Conservation (phyloP, 2,329 filamentous ascomycete genomes). For the Alternaria dauci region DNA sequence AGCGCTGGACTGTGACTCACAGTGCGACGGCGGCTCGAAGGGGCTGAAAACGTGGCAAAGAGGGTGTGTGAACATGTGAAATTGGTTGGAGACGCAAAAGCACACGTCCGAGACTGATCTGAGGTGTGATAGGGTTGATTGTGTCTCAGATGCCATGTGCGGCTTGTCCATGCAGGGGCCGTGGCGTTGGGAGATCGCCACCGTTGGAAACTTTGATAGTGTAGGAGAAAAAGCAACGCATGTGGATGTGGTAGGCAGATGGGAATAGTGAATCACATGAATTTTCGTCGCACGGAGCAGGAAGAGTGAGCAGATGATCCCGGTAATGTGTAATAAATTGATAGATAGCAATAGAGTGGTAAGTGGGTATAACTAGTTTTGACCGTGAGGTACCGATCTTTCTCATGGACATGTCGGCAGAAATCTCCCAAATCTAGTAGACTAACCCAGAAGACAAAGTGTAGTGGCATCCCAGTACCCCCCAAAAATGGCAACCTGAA, state of each 20-base stretch:
- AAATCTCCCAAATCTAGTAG: conserved; percentile 33
- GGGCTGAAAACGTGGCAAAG: conserved; percentile 8
- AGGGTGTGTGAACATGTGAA: conserved; percentile 22
- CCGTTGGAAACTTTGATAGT: conserved; percentile 7
- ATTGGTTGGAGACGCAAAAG: conserved; percentile 17
- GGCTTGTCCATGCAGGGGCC: conserved; percentile 28
- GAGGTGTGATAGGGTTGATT: conserved; percentile 24
- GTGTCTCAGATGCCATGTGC: conserved; percentile 44
- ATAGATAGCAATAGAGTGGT: conserved; percentile 30
- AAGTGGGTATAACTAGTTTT: conserved; percentile 41
- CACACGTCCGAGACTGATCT: conserved; percentile 18
- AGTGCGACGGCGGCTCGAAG: conserved; percentile 10
- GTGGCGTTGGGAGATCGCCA: conserved; percentile 19
- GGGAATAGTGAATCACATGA: conserved; percentile 2
- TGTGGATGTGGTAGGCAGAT: conserved; percentile 1
- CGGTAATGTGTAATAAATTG: conserved; percentile 26
- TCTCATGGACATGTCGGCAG: conserved; percentile 25
- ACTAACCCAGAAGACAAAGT: conserved; percentile 27
- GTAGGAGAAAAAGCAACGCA: conserved; percentile 7
- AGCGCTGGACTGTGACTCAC: conserved; percentile 22
- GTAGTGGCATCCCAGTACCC: conserved; percentile 25
- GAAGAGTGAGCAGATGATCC: not conserved
- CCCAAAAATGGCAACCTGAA: conserved; percentile 22
- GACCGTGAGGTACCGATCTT: conserved; percentile 39
- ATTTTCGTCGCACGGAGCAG: not conserved